A percentile compares a stretch with the other conserved stretches of the same genome.
phyloP scores from a whole-genome alignment of 2,329 filamentous ascomycete genomes.

The Magnaporthiopsis rhizophila region DNA sequence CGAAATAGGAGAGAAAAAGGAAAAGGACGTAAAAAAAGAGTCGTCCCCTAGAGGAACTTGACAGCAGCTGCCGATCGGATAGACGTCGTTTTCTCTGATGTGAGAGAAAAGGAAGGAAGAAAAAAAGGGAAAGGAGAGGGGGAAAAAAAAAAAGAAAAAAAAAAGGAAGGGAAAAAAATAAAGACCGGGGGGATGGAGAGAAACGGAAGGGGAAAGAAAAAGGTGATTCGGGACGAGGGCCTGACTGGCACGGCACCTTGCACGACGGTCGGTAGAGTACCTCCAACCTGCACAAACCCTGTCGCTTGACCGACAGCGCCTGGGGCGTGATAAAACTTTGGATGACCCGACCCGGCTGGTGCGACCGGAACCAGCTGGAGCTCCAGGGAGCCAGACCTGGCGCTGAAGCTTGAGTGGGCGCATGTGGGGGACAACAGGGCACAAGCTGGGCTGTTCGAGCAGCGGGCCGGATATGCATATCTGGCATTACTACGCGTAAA shows the following conservation, averaged over 20 bases:
- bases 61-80: conserved; percentile 29
- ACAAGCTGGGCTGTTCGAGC: background rate
- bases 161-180: background rate
- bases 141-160: background rate
- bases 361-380: background rate
- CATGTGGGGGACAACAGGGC: background rate
- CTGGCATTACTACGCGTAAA: background rate
- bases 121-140: conserved; percentile 12
- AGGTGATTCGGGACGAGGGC: background rate
- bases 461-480: background rate
- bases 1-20: conserved; percentile 29
- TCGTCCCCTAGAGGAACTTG: conserved; percentile 26
- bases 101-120: conserved; percentile 7
- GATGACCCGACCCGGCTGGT: background rate
- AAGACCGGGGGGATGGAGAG: conserved; percentile 9
- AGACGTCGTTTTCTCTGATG: conserved; percentile 17
- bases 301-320: background rate
- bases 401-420: background rate
- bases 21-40: conserved; percentile 32
- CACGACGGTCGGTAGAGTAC: background rate
- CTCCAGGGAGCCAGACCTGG: background rate
- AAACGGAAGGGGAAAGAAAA: conserved; percentile 8
- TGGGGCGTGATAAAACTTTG: background rate
- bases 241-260: background rate
- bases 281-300: background rate